Evolutionary conservation across 2,329 filamentous ascomycete species (phyloP).

Genomic region (Colletotrichum musae): DNA sequence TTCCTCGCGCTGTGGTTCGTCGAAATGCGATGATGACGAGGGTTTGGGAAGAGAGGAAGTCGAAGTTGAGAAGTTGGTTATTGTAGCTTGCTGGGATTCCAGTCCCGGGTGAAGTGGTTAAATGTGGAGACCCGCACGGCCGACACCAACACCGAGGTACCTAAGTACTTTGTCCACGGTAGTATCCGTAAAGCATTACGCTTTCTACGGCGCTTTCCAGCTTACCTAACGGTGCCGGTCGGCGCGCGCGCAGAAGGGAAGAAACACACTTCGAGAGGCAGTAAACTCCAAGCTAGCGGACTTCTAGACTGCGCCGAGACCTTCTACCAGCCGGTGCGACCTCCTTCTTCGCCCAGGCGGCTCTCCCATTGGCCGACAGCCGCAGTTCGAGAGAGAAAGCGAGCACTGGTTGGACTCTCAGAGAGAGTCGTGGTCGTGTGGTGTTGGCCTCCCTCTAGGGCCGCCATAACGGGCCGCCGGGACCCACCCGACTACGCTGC

Average conservation of each 20-base stretch:
- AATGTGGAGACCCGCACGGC: conserved; percentile 30
- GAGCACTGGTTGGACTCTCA: not conserved
- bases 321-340: conserved; percentile 1
- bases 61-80: not conserved
- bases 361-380: conserved; percentile 21
- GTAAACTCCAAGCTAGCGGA: not conserved
- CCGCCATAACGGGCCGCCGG: conserved; percentile 38
- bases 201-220: too few species aligned
- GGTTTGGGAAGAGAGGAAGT: not conserved
- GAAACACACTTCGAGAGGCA: not conserved
- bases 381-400: not conserved
- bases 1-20: conserved; percentile 19
- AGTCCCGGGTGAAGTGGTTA: conserved; percentile 18
- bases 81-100: not conserved
- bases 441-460: conserved; percentile 14
- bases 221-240: too few species aligned
- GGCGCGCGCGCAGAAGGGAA: too few species aligned
- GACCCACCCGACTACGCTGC: conserved; percentile 30
- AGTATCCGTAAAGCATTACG: too few species aligned
- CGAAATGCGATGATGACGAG: conserved; percentile 25
- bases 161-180: not conserved
- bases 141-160: conserved; percentile 29
- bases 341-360: not conserved
- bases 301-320: not conserved
- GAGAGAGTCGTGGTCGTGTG: too few species aligned